Evolutionary conservation across 2,329 filamentous ascomycete species (phyloP), one percentile per base, ranked within the genome.

Genomic region (Neodidymelliopsis sp.): DNA sequence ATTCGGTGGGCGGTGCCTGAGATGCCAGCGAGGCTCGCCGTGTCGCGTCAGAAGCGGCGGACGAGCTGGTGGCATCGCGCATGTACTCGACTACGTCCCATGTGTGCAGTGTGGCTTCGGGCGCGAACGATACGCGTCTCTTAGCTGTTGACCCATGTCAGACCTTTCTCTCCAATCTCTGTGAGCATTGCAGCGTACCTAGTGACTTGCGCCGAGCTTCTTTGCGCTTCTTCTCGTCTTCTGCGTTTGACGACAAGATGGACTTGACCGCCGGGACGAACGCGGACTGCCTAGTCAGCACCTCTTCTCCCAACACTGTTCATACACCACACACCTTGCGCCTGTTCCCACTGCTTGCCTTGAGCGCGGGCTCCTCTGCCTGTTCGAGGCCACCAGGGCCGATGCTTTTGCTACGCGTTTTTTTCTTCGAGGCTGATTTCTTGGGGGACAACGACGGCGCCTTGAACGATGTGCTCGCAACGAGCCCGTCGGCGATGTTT

Each of bases 61-160:
- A 81, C 6, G 85, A 87, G 9, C 85, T 89, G 1, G 91, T 95
- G 15, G 90, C 90, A 69, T 97, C 92, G 66, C 92, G 91, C 69
- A 86, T 82, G 55, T 92, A 89, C 66, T 97, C 93, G 33, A 97
- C 84, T 46, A 94, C 92, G 67, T 97, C 92, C 81, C 96, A 97
- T 0, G 94, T 99, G 70, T 99, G 94, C 25, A 99, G 81, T 3
- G 94, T 99, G 10, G 94, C 94, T 75, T 99, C 94, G 1, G 94
- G 94, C 4, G 94, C 94, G 73, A 99, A 99, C 0, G 93, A 97
- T 24, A 99, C 94, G 67, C 94, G 86, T 65, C 94, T 86, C 70
- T 94, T 96, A 36, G 93, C 83, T 82, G 51, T 29, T 16, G 34
- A 22, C 15, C 9, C 9, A 5, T 12, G 56, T 69, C 24, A 69